phyloP scores from a whole-genome alignment of 73 alveolate species.

The Tetrahymena thermophila region DNA sequence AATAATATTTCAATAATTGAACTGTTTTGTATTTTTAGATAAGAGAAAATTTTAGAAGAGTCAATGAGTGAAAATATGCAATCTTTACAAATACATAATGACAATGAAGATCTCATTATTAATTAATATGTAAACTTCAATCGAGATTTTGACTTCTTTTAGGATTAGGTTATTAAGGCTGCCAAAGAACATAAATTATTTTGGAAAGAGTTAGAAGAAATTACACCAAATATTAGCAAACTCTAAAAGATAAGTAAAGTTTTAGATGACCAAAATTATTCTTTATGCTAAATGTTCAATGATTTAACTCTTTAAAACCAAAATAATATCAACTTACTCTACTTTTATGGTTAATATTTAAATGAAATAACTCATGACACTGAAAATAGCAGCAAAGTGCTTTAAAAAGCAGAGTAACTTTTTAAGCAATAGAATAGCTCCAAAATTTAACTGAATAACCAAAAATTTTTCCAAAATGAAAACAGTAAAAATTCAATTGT shows the following conservation, averaged over 20 bases:
- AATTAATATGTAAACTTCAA: neutral
- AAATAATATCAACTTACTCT: neutral
- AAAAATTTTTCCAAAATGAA: neutral
- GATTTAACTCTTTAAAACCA: neutral
- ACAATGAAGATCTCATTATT: neutral
- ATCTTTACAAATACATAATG: neutral
- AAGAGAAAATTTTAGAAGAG: neutral
- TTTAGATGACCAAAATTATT: neutral
- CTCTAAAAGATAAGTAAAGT: neutral
- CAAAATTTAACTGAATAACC: neutral
- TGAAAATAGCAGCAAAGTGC: neutral
- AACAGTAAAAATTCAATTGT: neutral
- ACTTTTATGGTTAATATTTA: neutral
- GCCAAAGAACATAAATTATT: neutral
- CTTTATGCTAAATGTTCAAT: neutral
- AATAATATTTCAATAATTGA: neutral
- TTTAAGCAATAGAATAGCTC: neutral
- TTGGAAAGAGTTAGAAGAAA: neutral
- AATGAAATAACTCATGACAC: neutral
- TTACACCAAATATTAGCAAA: neutral
- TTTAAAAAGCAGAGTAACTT: neutral
- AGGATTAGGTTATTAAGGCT: neutral
- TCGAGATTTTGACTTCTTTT: neutral
- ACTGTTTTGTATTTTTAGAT: neutral
- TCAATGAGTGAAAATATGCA: neutral